These are phyloP conservation scores for Kwoniella dejecticola DNA, from an alignment of 768 basidiomycete genomes.

Conservation along the genomic window DNA sequence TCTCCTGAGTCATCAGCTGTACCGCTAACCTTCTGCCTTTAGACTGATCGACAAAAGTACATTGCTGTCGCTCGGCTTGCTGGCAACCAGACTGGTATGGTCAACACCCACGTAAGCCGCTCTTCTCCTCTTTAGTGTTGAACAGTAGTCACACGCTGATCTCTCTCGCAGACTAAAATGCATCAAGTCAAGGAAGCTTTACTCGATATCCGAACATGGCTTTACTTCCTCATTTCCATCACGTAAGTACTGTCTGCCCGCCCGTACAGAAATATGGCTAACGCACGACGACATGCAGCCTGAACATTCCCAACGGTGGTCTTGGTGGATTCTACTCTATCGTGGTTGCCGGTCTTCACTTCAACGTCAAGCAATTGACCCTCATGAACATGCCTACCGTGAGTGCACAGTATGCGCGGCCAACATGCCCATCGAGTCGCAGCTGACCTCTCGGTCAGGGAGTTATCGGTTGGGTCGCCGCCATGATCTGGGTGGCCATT, in stretches of 20 bases:
- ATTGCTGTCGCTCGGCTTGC: constrained; percentile 33
- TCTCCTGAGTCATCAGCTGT: not conserved
- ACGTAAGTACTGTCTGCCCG: constrained; percentile 8
- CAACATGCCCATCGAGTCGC: not conserved
- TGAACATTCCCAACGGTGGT: constrained; percentile 45
- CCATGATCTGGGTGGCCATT: constrained; percentile 33
- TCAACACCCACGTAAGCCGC: constrained; percentile 36
- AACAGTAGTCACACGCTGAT: not conserved
- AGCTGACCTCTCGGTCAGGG: constrained; percentile 23
- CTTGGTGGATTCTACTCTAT: constrained; percentile 39
- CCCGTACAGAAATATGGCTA: no score
- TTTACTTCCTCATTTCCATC: constrained; percentile 41
- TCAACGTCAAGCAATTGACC: constrained; percentile 26
- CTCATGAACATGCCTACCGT: constrained; percentile 36
- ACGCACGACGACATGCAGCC: no score
- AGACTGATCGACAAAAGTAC: constrained; percentile 34
- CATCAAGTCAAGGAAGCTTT: constrained; percentile 37
- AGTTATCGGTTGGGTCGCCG: constrained; percentile 38
- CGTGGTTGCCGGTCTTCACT: constrained; percentile 25
- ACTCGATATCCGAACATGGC: constrained; percentile 39
- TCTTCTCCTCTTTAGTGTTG: not conserved
- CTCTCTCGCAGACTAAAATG: constrained; percentile 14
- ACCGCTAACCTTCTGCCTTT: not conserved
- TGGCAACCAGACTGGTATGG: constrained; percentile 38
- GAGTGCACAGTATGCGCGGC: not conserved